Evolutionary conservation across 768 basidiomycete species (phyloP), one percentile per base, ranked within the genome.

Genomic region (Udeniomyces megalosporus): DNA sequence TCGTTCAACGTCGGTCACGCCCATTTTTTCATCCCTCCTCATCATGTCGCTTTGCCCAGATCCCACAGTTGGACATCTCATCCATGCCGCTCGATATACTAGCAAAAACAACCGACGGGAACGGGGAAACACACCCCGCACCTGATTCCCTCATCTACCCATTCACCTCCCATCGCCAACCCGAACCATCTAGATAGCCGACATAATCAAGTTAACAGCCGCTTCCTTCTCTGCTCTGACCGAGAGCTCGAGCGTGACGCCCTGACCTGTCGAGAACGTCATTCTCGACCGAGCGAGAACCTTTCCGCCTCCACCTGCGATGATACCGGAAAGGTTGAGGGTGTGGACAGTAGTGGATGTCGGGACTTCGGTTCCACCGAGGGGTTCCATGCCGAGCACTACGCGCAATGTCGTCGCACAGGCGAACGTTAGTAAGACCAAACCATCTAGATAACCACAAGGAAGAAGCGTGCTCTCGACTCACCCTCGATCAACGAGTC

Each of bases 361-460:
- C 0, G 93, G 89, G 8, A 75, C 73, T 72, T 96, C 88, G 4
- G 86, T 84, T 14, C 95, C 95, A 66, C 93, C 93, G 20, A 99
- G 77, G 6, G 95, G 81, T 70, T 96, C 90, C 93, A 99, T 97
- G 72, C 88, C 86, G 66, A 97, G 83, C 32, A 97, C 86, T 68
- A 56, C n/a, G 4, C n/a, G n/a, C n/a, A n/a, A n/a, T n/a, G n/a
- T n/a, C n/a, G n/a, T n/a, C n/a, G n/a, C n/a, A n/a, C n/a, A n/a
- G n/a, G n/a, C n/a, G n/a, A n/a, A n/a, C n/a, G n/a, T n/a, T n/a
- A n/a, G n/a, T n/a, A n/a, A n/a, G n/a, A n/a, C n/a, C n/a, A n/a
- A n/a, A n/a, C n/a, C n/a, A n/a, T n/a, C n/a, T n/a, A 53, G 1
- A 14, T 5, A 46, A 4, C 17, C 2, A 29, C 14, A 50, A 28